Evolutionary conservation across 768 basidiomycete genomes (phyloP).

Genomic region (Collybia sp.): DNA sequence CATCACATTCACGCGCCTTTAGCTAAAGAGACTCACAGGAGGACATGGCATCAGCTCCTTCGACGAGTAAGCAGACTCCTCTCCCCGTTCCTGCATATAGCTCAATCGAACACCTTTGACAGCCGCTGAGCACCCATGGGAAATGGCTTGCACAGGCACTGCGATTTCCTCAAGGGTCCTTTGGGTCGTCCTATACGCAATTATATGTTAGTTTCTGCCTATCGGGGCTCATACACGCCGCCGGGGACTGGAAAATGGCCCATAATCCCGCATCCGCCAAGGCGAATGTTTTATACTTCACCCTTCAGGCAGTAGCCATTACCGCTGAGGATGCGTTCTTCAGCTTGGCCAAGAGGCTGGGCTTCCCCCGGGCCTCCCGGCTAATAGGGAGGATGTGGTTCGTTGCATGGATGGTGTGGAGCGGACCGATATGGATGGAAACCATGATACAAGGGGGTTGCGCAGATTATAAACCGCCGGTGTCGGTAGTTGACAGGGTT

Average conservation of each 20-base stretch:
- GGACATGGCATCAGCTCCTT: conserved; percentile 32
- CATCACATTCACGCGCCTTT: not conserved
- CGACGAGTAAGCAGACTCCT: conserved; percentile 24
- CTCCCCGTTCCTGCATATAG: not conserved
- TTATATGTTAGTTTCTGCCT: not conserved
- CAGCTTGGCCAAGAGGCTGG: not conserved
- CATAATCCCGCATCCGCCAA: not conserved
- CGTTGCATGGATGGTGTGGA: too few species aligned
- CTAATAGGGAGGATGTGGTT: too few species aligned
- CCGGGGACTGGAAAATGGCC: not conserved
- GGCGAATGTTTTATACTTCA: not conserved
- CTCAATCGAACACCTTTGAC: not conserved
- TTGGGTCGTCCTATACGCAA: not conserved
- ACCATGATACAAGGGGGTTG: too few species aligned
- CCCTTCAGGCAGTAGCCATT: not conserved
- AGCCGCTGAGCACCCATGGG: not conserved
- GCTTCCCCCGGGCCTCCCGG: not conserved
- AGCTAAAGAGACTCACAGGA: conserved; percentile 11
- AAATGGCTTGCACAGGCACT: not conserved
- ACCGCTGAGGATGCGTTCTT: not conserved
- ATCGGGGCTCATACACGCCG: not conserved
- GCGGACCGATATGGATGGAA: too few species aligned
- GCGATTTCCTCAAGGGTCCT: not conserved
- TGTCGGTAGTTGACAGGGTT: too few species aligned
- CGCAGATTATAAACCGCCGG: too few species aligned